Evolutionary conservation across 345 rosid species (phyloP).

Genomic region (Reutealis trisperma): DNA sequence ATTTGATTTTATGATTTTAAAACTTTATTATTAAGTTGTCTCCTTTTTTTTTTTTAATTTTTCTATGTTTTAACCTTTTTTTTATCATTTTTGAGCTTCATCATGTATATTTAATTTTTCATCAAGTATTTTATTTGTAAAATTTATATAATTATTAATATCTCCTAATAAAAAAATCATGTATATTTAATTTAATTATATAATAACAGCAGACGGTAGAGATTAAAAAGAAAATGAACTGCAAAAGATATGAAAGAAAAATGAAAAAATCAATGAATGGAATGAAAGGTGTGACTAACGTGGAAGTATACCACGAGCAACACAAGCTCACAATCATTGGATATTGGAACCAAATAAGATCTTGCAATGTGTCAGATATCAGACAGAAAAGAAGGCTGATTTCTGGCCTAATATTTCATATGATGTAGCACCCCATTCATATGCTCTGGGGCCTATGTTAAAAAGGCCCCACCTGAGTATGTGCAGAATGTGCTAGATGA

Average conservation of each 20-base stretch:
- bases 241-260: conserved; percentile 29
- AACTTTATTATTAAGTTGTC: no score
- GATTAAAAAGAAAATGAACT: conserved; percentile 30
- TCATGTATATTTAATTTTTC: no score
- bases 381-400: conserved; percentile 33
- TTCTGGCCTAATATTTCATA: conserved; percentile 35
- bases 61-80: no score
- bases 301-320: conserved; percentile 24
- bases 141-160: no score
- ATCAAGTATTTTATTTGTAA: no score
- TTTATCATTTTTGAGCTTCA: no score
- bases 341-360: conserved; percentile 25
- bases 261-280: conserved; percentile 27
- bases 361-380: conserved; percentile 27
- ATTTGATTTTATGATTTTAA: no score
- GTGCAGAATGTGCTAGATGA: conserved; percentile 27
- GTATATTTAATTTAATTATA: no score
- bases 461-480: conserved; percentile 34
- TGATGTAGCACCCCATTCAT: conserved; percentile 27
- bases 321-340: conserved; percentile 29
- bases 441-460: conserved; percentile 29
- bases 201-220: conserved; percentile 20
- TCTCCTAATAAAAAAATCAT: no score
- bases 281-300: conserved; percentile 28
- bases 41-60: no score